Base-by-base conservation (phyloP, 164 flowering plant genomes). In the Chloranthus sessilifolius region DNA sequence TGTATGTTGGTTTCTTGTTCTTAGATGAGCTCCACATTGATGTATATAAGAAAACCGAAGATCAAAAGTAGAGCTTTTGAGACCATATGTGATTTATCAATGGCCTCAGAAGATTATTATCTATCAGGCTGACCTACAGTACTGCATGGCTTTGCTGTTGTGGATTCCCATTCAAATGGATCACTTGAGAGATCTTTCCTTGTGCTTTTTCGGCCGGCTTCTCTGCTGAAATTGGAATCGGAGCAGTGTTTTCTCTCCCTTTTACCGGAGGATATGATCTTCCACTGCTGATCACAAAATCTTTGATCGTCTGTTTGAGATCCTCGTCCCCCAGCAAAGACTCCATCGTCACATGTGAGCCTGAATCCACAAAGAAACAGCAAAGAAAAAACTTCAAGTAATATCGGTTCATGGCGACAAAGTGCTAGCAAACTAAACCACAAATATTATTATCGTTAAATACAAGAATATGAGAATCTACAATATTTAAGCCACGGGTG, bases 321-420 rank as follows among this genome's bases (percentile, higher is more conserved):
- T 85, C 90, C 27, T 68, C 69, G 45, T 91, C 98, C 45, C 65
- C 67, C 41, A 76, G 52, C 66, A 91, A 46, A 26, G 92, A 46
- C 69, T 88, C 98, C 70, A 91, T 5, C 3, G 86, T 76, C 47
- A 91, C 92, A 61, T 91, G 98, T 10, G 70, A 67, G 61, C 97
- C 97, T 90, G 75, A 46, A 55, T 27, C n/a, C 28, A 30, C 24
- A 14, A 37, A 55, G 28, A n/a, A 10, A 12, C 14, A 8, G 12
- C 5, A 14, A 35, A 34, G 20, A 39, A 30, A n/a, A n/a, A n/a
- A n/a, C n/a, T n/a, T n/a, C n/a, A n/a, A n/a, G n/a, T n/a, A n/a
- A n/a, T n/a, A n/a, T n/a, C n/a, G n/a, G n/a, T n/a, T n/a, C n/a
- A n/a, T n/a, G n/a, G n/a, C n/a, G n/a, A n/a, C n/a, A n/a, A n/a